Evolutionary conservation across 139 green algal species (phyloP).

Genomic region (Spirogloea muscicola): DNA sequence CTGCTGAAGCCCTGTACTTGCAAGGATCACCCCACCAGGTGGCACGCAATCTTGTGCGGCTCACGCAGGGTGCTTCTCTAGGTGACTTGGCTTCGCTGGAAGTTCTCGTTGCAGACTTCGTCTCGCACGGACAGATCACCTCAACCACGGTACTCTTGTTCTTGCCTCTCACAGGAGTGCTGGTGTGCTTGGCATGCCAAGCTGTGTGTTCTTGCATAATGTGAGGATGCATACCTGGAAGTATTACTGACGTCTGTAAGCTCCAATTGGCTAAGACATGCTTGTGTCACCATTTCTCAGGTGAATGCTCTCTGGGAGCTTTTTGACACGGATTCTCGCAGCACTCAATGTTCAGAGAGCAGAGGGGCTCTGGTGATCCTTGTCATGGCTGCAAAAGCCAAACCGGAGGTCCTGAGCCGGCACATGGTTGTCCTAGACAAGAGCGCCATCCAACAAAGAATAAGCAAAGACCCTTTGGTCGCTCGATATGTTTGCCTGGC

Average conservation of each 20-base stretch:
- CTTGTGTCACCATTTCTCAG: too few relatives aligned
- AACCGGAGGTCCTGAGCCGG: constrained; percentile 52
- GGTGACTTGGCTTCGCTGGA: constrained; percentile 75
- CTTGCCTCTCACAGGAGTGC: background rate
- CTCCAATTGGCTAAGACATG: too few relatives aligned
- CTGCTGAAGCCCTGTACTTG: constrained; percentile 49
- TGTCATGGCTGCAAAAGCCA: constrained; percentile 55
- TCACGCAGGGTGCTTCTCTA: constrained; percentile 58
- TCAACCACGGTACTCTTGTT: constrained; percentile 9
- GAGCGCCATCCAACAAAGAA: too few relatives aligned
- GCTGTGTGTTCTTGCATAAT: too few relatives aligned
- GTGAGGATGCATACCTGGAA: too few relatives aligned
- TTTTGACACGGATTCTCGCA: constrained; percentile 7
- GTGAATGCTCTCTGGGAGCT: constrained; percentile 39
- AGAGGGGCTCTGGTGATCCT: constrained; percentile 61
- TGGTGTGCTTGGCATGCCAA: too few relatives aligned
- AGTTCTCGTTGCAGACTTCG: constrained; percentile 42
- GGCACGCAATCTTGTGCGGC: constrained; percentile 59
- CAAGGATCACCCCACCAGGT: constrained; percentile 28
- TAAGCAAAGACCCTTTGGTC: constrained; percentile 60
- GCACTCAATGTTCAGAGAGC: too few relatives aligned
- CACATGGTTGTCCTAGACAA: constrained; percentile 54
- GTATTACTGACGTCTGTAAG: too few relatives aligned
- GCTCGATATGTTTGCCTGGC: constrained; percentile 56
- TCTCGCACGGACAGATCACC: constrained; percentile 12